These are phyloP conservation scores for Poronia punctata DNA, from an alignment of 495 filamentous ascomycete genomes.

Conservation along the genomic window DNA sequence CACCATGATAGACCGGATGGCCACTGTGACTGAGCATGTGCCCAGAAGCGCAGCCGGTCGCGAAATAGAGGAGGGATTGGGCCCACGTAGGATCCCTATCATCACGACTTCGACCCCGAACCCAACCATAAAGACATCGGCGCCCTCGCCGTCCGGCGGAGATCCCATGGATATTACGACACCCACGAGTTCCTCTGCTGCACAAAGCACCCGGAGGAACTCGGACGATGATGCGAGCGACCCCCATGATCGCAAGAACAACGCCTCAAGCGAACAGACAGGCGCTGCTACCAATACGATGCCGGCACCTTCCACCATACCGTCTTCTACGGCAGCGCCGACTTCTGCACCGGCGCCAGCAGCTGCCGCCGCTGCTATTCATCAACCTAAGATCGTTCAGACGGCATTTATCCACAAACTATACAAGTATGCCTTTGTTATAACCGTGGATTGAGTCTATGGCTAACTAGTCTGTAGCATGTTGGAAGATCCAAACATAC, in stretches of 20 bases:
- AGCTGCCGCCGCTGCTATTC: slow-evolving; percentile 77
- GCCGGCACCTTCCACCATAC: slow-evolving; percentile 7
- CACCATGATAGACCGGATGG: slow-evolving; percentile 38
- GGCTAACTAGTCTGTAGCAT: slow-evolving; percentile 60
- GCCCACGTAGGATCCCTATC: slow-evolving; percentile 41
- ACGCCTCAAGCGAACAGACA: slow-evolving; percentile 22
- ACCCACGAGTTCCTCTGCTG: slow-evolving; percentile 37
- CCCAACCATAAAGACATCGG: slow-evolving; percentile 44
- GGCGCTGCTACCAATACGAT: slow-evolving; percentile 18
- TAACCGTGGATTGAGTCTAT: slow-evolving; percentile 1
- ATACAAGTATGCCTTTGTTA: slow-evolving; percentile 69
- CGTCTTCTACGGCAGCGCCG: slow-evolving; percentile 25
- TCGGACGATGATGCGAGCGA: slow-evolving; percentile 39
- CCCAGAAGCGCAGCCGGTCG: slow-evolving; percentile 34
- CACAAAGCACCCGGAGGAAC: slow-evolving; percentile 35
- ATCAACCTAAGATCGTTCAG: slow-evolving; percentile 96
- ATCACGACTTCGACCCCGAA: slow-evolving; percentile 26
- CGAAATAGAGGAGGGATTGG: slow-evolving; percentile 33
- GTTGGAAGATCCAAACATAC: slow-evolving; percentile 88
- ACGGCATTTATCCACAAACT: slow-evolving; percentile 99
- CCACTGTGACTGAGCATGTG: slow-evolving; percentile 40
- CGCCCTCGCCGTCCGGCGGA: slow-evolving; percentile 38
- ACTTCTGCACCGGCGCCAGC: slow-evolving; percentile 27
- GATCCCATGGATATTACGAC: slow-evolving; percentile 48
- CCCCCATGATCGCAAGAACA: slow-evolving; percentile 26